Conservation (phyloP, 441 rosid species). For the Bocquillonia castaneifolia region DNA sequence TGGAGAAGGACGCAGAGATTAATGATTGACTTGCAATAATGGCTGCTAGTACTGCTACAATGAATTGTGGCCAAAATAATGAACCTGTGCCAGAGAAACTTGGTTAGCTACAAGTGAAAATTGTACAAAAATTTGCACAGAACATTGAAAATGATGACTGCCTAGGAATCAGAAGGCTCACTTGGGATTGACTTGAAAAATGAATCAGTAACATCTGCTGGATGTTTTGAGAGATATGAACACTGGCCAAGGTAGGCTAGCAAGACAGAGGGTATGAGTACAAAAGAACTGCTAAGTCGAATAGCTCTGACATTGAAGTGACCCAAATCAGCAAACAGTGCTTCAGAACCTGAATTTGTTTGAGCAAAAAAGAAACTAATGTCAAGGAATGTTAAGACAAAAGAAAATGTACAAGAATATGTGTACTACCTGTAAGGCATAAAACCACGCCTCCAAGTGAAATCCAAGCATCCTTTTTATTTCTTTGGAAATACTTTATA, state of each 20-base stretch:
- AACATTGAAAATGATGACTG: too few species aligned
- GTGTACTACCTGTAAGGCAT: slow-evolving; percentile 27
- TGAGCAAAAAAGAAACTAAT: neutral
- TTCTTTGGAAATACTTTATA: slow-evolving; percentile 29
- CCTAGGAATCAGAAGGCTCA: neutral
- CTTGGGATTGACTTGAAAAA: slow-evolving; percentile 23
- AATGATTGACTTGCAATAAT: slow-evolving; percentile 37
- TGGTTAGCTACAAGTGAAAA: neutral
- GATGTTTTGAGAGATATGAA: slow-evolving; percentile 15
- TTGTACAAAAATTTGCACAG: neutral
- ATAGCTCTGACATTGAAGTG: slow-evolving; percentile 21
- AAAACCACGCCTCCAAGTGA: slow-evolving; percentile 40
- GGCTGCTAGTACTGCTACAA: slow-evolving; percentile 28
- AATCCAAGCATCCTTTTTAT: slow-evolving; percentile 31
- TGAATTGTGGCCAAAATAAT: slow-evolving; percentile 37
- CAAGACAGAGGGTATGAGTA: slow-evolving; percentile 22
- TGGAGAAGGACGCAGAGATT: slow-evolving; percentile 36
- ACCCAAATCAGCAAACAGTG: slow-evolving; percentile 28
- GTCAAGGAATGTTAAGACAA: too few species aligned
- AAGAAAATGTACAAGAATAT: too few species aligned
- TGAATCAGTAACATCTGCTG: neutral
- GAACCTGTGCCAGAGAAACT: slow-evolving; percentile 15
- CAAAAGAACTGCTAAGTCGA: slow-evolving; percentile 15
- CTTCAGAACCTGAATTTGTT: slow-evolving; percentile 25
- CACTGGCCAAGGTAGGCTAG: slow-evolving; percentile 23